These are phyloP conservation scores for Metschnikowia gruessii DNA, from an alignment of 805 yeast species.

Conservation along the genomic window DNA sequence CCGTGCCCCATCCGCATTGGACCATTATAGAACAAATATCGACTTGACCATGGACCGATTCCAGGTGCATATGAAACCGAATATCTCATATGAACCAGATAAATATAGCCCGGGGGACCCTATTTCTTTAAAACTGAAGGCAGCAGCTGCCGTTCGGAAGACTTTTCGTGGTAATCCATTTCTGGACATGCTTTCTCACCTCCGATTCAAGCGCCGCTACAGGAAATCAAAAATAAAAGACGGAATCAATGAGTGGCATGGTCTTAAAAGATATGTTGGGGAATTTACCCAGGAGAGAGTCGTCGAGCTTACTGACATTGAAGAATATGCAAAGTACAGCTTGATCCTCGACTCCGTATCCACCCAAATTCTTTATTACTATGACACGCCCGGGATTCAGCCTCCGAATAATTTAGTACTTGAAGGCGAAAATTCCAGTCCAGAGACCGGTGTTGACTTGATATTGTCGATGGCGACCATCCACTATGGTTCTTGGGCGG, in stretches of 20 bases:
- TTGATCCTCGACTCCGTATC: slow-evolving; percentile 60
- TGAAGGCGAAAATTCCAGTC: slow-evolving; percentile 14
- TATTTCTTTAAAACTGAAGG: slow-evolving; percentile 1
- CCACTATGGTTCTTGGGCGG: slow-evolving; percentile 96
- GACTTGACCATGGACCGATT: slow-evolving; percentile 49
- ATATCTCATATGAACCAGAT: slow-evolving; percentile 53
- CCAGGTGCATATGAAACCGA: slow-evolving; percentile 64
- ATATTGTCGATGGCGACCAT: slow-evolving; percentile 58
- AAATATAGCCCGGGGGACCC: slow-evolving; percentile 1
- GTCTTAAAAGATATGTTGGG: slow-evolving; percentile 66
- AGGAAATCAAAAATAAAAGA: neutral
- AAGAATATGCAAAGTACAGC: slow-evolving; percentile 81
- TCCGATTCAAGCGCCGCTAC: slow-evolving; percentile 3
- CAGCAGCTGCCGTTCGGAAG: slow-evolving; percentile 2
- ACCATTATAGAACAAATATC: slow-evolving; percentile 49
- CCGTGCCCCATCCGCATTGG: slow-evolving; percentile 46
- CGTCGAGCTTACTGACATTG: slow-evolving; percentile 36
- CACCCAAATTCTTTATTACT: slow-evolving; percentile 56
- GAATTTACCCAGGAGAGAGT: slow-evolving; percentile 30
- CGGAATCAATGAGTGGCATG: slow-evolving; percentile 58
- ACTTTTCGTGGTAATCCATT: slow-evolving; percentile 2
- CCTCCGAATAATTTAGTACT: neutral
- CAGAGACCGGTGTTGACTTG: slow-evolving; percentile 55
- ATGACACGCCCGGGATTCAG: slow-evolving; percentile 63
- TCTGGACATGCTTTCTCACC: slow-evolving; percentile 3